Evolutionary conservation across 352 stramenopile species (phyloP).

Genomic region (Aphanomyces cochlioides): DNA sequence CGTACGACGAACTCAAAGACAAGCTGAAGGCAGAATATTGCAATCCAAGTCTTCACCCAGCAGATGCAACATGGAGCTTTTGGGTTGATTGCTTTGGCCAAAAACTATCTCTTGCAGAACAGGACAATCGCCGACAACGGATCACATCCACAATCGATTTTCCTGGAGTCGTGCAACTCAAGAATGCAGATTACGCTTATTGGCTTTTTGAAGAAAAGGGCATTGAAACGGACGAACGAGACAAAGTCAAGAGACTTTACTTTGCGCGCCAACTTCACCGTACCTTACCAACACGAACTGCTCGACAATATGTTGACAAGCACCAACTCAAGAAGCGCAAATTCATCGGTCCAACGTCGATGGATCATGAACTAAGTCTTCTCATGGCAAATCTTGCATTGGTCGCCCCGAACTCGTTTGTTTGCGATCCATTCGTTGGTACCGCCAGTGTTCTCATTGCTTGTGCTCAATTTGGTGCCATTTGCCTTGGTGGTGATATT

Average conservation of each 20-base stretch:
- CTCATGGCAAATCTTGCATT: constrained; percentile 85
- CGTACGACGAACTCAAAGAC: constrained; percentile 23
- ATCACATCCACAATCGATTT: constrained; percentile 23
- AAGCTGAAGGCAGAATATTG: background rate
- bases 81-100: constrained; percentile 35
- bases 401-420: constrained; percentile 37
- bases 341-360: constrained; percentile 88
- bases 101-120: constrained; percentile 26
- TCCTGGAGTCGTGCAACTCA: constrained; percentile 32
- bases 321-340: constrained; percentile 72
- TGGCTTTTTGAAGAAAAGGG: constrained; percentile 35
- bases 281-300: constrained; percentile 25
- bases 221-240: background rate
- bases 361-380: constrained; percentile 86
- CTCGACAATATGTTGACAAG: constrained; percentile 45
- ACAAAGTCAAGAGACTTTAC: constrained; percentile 12
- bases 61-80: constrained; percentile 31
- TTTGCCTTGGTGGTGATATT: constrained; percentile 81
- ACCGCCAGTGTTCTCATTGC: constrained; percentile 87
- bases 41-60: background rate
- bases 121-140: constrained; percentile 12
- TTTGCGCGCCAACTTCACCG: constrained; percentile 27
- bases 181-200: constrained; percentile 27
- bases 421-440: constrained; percentile 90
- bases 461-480: constrained; percentile 65